phyloP scores from a whole-genome alignment of 371 early-diverging fungal genomes.

The Rhizopus delemar region DNA sequence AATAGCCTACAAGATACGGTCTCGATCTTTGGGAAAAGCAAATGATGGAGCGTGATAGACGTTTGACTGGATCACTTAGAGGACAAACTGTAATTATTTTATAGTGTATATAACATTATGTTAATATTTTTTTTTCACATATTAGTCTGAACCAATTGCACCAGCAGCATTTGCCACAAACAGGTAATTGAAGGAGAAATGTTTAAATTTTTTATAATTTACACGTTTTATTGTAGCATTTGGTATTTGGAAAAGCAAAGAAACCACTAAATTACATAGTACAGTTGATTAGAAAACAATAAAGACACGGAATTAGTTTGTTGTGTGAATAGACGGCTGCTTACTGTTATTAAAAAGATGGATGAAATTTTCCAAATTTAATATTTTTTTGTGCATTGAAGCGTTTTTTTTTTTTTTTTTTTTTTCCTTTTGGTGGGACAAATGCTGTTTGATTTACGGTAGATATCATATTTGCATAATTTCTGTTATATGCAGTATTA shows the following conservation, averaged over 20 bases:
- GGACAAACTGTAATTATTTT: conserved; percentile 46
- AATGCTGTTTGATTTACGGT: no score
- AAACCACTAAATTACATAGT: conserved; percentile 23
- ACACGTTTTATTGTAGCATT: conserved; percentile 26
- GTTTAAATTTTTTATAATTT: background rate
- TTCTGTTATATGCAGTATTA: no score
- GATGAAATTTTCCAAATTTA: background rate
- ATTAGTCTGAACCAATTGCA: conserved; percentile 43
- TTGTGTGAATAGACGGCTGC: background rate
- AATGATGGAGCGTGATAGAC: conserved; percentile 62
- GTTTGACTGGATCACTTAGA: conserved; percentile 49
- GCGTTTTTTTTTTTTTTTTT: no score
- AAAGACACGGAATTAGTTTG: background rate
- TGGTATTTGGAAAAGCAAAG: conserved; percentile 54
- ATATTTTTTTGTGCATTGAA: no score
- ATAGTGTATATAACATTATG: background rate
- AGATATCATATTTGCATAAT: no score
- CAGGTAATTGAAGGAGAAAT: conserved; percentile 25
- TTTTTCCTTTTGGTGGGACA: no score
- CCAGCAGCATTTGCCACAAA: conserved; percentile 48
- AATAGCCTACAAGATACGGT: conserved; percentile 26
- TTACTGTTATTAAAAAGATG: background rate
- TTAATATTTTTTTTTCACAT: conserved; percentile 4
- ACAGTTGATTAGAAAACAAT: background rate
- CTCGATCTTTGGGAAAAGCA: conserved; percentile 52